phyloP scores from a whole-genome alignment of 2,329 filamentous ascomycete genomes.

The Xylariaceae sp. region DNA sequence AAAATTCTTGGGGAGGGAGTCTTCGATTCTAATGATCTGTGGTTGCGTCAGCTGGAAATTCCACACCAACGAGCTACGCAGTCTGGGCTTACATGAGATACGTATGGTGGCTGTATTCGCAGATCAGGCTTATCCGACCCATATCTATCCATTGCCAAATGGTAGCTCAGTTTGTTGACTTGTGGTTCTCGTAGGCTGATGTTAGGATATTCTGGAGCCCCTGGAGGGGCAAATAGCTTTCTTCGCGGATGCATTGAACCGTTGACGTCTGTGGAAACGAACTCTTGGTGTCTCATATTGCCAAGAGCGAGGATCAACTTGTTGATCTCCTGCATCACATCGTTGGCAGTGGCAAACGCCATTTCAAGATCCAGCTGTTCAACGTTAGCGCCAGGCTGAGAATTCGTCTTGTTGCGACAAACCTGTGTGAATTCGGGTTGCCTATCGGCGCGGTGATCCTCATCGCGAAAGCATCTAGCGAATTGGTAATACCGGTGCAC shows the following conservation, averaged over 20 bases:
- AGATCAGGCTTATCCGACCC: slow-evolving; percentile 93
- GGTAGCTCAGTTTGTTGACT: slow-evolving; percentile 50
- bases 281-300: slow-evolving; percentile 30
- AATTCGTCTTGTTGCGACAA: slow-evolving; percentile 20
- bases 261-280: slow-evolving; percentile 27
- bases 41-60: slow-evolving; percentile 21
- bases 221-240: background rate
- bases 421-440: slow-evolving; percentile 97
- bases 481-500: slow-evolving; percentile 85
- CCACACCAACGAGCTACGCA: background rate
- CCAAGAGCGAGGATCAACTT: slow-evolving; percentile 41
- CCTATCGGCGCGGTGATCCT: slow-evolving; percentile 85
- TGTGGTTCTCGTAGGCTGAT: background rate
- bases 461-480: slow-evolving; percentile 91
- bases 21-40: slow-evolving; percentile 64
- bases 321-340: slow-evolving; percentile 62
- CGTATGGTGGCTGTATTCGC: slow-evolving; percentile 50
- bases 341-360: slow-evolving; percentile 72
- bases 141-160: slow-evolving; percentile 73
- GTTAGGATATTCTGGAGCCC: background rate
- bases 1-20: slow-evolving; percentile 62
- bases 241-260: slow-evolving; percentile 22
- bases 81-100: slow-evolving; percentile 52
- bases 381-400: slow-evolving; percentile 4
- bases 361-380: slow-evolving; percentile 85